Percentiles rank a stretch among this genome's conserved stretches.
These are phyloP conservation scores for Aegilops sharonensis DNA, from an alignment of 176 grass and related monocot genomes.

Conservation along the genomic window DNA sequence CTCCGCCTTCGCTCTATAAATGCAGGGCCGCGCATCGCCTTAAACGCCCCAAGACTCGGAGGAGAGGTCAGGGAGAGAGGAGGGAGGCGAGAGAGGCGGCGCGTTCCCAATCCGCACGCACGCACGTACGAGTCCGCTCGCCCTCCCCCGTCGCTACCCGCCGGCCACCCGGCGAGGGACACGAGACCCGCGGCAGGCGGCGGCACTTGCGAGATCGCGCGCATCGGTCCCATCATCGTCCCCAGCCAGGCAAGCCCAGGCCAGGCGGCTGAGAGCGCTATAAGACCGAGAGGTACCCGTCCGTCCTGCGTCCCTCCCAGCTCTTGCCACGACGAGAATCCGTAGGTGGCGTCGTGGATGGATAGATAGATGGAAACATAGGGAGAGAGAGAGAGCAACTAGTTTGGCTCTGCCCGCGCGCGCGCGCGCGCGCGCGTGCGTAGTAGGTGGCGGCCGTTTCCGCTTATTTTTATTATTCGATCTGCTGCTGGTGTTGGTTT, in stretches of 20 bases:
- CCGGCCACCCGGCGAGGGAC: neutral
- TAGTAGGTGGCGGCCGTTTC: conserved; percentile 15
- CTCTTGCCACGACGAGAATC: conserved; percentile 27
- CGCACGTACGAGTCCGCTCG: neutral
- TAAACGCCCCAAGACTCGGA: conserved; percentile 25
- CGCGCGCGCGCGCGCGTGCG: neutral
- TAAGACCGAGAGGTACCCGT: conserved; percentile 41
- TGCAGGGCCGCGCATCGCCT: conserved; percentile 15
- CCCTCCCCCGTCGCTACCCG: neutral
- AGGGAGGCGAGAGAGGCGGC: neutral
- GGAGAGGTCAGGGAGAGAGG: conserved; percentile 26
- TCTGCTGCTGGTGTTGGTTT: conserved; percentile 2
- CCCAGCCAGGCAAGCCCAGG: neutral
- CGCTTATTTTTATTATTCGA: conserved; percentile 24
- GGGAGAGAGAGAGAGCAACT: neutral
- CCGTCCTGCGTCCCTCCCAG: neutral
- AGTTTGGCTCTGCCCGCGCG: neutral
- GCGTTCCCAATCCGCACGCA: conserved; percentile 7
- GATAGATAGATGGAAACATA: neutral
- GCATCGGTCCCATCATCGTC: conserved; percentile 9
- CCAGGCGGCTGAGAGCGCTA: conserved; percentile 27
- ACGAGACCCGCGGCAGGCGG: neutral
- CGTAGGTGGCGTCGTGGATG: neutral
- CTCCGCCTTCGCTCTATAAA: conserved; percentile 38
- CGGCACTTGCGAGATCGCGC: conserved; percentile 1